Conservation (phyloP, 2,329 filamentous ascomycete genomes). For the Sporothrix schenckii region DNA sequence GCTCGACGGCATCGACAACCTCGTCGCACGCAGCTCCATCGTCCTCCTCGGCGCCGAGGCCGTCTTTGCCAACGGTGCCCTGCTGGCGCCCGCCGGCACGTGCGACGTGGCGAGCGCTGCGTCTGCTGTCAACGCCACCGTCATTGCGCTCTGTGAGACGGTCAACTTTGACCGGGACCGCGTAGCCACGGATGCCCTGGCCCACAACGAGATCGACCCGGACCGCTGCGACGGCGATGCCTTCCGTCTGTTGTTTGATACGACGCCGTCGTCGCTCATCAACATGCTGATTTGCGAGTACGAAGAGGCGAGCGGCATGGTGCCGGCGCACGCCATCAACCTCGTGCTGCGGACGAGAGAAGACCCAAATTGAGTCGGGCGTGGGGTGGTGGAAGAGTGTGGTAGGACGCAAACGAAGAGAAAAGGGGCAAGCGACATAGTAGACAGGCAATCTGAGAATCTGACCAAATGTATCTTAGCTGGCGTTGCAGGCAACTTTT, state of each 20-base stretch:
- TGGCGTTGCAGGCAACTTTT: not conserved
- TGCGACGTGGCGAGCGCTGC: constrained; percentile 84
- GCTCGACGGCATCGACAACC: constrained; percentile 73
- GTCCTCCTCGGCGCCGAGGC: constrained; percentile 87
- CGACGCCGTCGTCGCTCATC: constrained; percentile 84
- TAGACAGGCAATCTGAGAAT: not conserved
- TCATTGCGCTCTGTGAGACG: constrained; percentile 89
- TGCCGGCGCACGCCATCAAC: constrained; percentile 84
- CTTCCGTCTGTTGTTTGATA: constrained; percentile 80
- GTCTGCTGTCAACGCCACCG: constrained; percentile 71
- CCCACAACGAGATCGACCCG: constrained; percentile 87
- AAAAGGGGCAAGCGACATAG: too few relatives aligned
- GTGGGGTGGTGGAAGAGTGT: too few relatives aligned
- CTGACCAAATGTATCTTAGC: not conserved
- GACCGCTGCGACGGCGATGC: constrained; percentile 63
- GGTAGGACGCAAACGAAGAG: not conserved
- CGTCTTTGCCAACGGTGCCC: constrained; percentile 91
- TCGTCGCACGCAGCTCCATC: constrained; percentile 67
- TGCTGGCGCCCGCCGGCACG: constrained; percentile 87
- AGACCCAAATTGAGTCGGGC: constrained; percentile 52
- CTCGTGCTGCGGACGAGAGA: constrained; percentile 61
- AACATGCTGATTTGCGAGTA: constrained; percentile 91
- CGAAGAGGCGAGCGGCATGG: constrained; percentile 84
- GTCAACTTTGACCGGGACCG: constrained; percentile 89
- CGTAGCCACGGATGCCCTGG: constrained; percentile 88